phyloP scores from a whole-genome alignment of 1,284 basidiomycete genomes.

The Melampsora americana region DNA sequence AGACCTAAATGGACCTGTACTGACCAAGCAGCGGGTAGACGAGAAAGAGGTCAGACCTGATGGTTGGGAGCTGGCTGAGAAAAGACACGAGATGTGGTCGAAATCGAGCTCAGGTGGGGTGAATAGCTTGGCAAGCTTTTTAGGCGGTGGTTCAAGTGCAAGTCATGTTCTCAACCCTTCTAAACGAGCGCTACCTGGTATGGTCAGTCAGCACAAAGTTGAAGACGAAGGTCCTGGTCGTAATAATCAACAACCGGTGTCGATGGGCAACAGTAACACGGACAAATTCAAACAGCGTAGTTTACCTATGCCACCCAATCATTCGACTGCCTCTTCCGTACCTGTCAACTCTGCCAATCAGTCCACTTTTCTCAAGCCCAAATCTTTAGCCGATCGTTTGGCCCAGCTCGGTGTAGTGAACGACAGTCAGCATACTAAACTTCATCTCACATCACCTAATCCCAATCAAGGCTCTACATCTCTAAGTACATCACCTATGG shows the following conservation, averaged over 20 bases:
- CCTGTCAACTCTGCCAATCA: not conserved
- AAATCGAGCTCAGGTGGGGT: not conserved
- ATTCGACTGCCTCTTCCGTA: not conserved
- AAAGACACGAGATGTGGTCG: slow-evolving; percentile 5
- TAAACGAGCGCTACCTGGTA: slow-evolving; percentile 32
- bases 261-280: not conserved
- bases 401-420: slow-evolving; percentile 32
- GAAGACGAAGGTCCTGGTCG: not conserved
- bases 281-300: not conserved
- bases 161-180: slow-evolving; percentile 19
- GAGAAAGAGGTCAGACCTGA: slow-evolving; percentile 30
- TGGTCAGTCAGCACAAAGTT: slow-evolving; percentile 19
- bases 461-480: slow-evolving; percentile 1
- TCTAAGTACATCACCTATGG: slow-evolving; percentile 6
- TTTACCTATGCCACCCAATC: slow-evolving; percentile 2
- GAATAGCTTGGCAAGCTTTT: slow-evolving; percentile 15
- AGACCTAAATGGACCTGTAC: slow-evolving; percentile 28
- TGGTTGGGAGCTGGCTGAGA: slow-evolving; percentile 35
- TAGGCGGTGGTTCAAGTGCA: slow-evolving; percentile 11
- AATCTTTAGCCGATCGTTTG: slow-evolving; percentile 39
- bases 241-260: not conserved
- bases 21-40: slow-evolving; percentile 30
- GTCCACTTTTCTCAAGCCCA: slow-evolving; percentile 35
- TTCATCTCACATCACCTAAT: not conserved
- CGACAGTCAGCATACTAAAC: slow-evolving; percentile 20